Conservation (phyloP, 2,329 filamentous ascomycete genomes). For the Aspergillus cejpii region DNA sequence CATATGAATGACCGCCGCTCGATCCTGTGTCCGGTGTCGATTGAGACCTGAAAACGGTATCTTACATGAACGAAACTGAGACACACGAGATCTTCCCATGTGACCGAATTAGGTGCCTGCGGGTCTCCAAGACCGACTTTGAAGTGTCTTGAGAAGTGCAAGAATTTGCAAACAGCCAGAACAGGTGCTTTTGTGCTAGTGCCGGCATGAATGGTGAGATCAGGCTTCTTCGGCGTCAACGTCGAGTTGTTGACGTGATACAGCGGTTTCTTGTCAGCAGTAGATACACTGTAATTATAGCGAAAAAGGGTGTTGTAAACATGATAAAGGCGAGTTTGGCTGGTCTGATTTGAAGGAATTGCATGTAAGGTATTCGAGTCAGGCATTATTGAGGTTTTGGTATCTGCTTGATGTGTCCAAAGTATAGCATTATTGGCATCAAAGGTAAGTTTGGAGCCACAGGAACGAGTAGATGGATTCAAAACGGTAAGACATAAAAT, state of each 20-base stretch:
- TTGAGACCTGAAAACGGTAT: slow-evolving; percentile 26
- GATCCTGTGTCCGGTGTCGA: slow-evolving; percentile 6
- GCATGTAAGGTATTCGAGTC: not conserved
- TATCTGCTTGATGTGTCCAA: not conserved
- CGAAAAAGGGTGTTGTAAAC: slow-evolving; percentile 21
- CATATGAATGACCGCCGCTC: slow-evolving; percentile 26
- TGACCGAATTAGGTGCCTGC: slow-evolving; percentile 14
- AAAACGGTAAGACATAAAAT: not conserved
- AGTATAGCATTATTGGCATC: not conserved
- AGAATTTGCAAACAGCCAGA: slow-evolving; percentile 29
- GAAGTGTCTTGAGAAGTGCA: slow-evolving; percentile 27
- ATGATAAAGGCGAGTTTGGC: slow-evolving; percentile 15
- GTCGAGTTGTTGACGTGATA: slow-evolving; percentile 26
- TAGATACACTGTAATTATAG: slow-evolving; percentile 21
- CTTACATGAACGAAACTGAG: slow-evolving; percentile 20
- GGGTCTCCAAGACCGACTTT: slow-evolving; percentile 32
- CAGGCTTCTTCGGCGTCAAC: slow-evolving; percentile 27
- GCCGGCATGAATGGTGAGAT: slow-evolving; percentile 31
- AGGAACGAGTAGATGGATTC: too few relatives aligned
- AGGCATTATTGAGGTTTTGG: not conserved
- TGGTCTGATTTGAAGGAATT: not conserved
- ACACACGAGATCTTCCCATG: slow-evolving; percentile 28
- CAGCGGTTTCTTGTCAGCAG: slow-evolving; percentile 14
- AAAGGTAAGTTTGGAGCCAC: not conserved
- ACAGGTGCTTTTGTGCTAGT: slow-evolving; percentile 21